Evolutionary conservation across 176 grass and related monocot genomes (phyloP).

Genomic region (Raddia guianensis): DNA sequence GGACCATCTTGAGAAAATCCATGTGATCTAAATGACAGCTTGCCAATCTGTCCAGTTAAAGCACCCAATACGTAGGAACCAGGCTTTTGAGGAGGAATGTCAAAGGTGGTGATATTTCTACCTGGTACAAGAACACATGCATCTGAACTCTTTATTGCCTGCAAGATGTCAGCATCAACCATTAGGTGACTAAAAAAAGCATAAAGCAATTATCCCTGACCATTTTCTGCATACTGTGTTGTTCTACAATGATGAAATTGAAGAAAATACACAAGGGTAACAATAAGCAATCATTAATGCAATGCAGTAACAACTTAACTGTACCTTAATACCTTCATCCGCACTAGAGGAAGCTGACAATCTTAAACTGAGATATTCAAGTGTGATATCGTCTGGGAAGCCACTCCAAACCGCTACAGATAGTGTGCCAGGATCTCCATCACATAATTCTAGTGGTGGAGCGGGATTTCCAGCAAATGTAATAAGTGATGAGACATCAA

Average conservation of each 20-base stretch:
- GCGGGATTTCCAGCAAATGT: constrained; percentile 86
- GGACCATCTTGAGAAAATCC: constrained; percentile 95
- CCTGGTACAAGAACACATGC: constrained; percentile 79
- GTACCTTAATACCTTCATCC: constrained; percentile 98
- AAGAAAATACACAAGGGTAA: constrained; percentile 31
- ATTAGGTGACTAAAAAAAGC: constrained; percentile 41
- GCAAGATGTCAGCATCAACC: constrained; percentile 45
- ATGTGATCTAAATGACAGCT: constrained; percentile 96
- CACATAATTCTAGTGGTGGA: constrained; percentile 86
- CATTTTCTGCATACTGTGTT: not conserved
- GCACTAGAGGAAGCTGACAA: constrained; percentile 66
- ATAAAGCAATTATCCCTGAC: not conserved
- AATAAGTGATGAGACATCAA: constrained; percentile 95
- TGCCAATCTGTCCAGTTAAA: constrained; percentile 97
- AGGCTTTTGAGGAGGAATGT: constrained; percentile 93
- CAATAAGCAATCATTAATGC: constrained; percentile 19
- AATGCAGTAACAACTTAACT: constrained; percentile 22
- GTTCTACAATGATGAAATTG: constrained; percentile 20
- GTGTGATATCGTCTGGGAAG: constrained; percentile 90
- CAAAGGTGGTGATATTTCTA: constrained; percentile 76
- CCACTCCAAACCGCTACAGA: constrained; percentile 84
- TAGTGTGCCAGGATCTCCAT: constrained; percentile 90
- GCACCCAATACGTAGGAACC: constrained; percentile 95
- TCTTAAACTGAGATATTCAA: constrained; percentile 85
- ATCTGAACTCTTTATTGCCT: constrained; percentile 82